phyloP scores from a whole-genome alignment of 495 filamentous ascomycete genomes.

The Penicillium maclennaniae region DNA sequence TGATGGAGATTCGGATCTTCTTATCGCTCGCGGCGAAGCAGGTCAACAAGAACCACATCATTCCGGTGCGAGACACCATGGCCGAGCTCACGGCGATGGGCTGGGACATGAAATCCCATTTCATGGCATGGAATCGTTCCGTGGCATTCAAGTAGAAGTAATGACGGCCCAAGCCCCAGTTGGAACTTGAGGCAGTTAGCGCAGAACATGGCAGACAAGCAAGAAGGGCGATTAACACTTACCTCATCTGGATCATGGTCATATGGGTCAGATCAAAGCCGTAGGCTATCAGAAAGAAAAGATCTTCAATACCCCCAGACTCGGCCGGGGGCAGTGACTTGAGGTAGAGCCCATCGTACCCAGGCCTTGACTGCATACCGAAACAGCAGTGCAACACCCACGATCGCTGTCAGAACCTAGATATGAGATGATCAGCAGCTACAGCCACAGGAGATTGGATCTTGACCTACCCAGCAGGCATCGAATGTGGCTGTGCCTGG shows the following conservation, averaged over 20 bases:
- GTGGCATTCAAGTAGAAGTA: constrained; percentile 21
- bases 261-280: constrained; percentile 34
- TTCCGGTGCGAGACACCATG: constrained; percentile 37
- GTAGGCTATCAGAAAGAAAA: constrained; percentile 30
- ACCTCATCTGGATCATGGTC: constrained; percentile 31
- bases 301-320: constrained; percentile 37
- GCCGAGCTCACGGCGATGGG: constrained; percentile 44
- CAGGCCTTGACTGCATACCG: constrained; percentile 33
- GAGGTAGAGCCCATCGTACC: constrained; percentile 34
- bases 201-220: background rate
- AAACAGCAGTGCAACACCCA: constrained; percentile 27
- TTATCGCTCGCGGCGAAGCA: constrained; percentile 33
- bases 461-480: constrained; percentile 29
- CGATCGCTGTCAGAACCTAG: constrained; percentile 30
- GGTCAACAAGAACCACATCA: constrained; percentile 39
- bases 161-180: constrained; percentile 34
- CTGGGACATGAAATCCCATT: constrained; percentile 33
- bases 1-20: constrained; percentile 25
- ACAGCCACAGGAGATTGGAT: background rate
- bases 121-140: constrained; percentile 25
- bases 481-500: constrained; percentile 24
- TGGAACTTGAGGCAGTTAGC: constrained; percentile 13
- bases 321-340: constrained; percentile 28
- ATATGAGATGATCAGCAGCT: background rate
- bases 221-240: background rate